Percentiles rank a stretch among this genome's conserved stretches.
Conservation (phyloP, 306 rosid genomes). For the Sicyos edulis region DNA sequence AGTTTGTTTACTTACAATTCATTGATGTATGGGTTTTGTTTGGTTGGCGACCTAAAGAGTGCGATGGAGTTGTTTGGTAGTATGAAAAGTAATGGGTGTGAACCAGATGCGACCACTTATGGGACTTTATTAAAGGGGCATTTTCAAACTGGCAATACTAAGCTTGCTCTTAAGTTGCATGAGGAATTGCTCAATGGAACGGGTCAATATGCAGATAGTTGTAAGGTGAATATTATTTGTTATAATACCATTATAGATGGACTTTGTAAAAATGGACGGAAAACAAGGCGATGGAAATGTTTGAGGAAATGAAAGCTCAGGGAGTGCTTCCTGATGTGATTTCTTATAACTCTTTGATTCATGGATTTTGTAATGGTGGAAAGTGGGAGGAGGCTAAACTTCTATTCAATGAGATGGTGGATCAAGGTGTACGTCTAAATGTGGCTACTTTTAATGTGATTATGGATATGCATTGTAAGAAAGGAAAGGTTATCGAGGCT, state of each 20-base stretch:
- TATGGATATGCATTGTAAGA: constrained; percentile 31
- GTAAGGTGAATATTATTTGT: constrained; percentile 28
- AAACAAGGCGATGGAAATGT: constrained; percentile 37
- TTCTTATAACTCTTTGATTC: constrained; percentile 37
- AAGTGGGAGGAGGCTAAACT: constrained; percentile 35
- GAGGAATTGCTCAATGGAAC: constrained; percentile 33
- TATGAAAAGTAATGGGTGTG: no score
- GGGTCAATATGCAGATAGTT: constrained; percentile 20
- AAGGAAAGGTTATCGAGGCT: constrained; percentile 34
- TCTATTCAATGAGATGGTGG: constrained; percentile 40
- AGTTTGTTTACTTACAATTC: no score
- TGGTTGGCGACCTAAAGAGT: no score
- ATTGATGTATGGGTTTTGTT: no score
- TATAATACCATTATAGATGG: constrained; percentile 37
- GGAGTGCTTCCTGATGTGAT: constrained; percentile 32
- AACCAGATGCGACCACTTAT: constrained; percentile 31
- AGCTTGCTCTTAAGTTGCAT: constrained; percentile 32
- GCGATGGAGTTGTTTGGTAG: no score
- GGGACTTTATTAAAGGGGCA: constrained; percentile 34
- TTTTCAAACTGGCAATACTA: constrained; percentile 33
- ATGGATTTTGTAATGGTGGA: constrained; percentile 33
- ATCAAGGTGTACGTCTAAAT: constrained; percentile 41
- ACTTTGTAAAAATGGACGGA: constrained; percentile 39
- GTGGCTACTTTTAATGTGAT: constrained; percentile 34
- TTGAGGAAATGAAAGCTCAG: constrained; percentile 35